A percentile compares a stretch with the other conserved stretches of the same genome.
These are phyloP conservation scores for Triticum turgidum DNA, from an alignment of 176 grass and related monocot species.

Conservation along the genomic window DNA sequence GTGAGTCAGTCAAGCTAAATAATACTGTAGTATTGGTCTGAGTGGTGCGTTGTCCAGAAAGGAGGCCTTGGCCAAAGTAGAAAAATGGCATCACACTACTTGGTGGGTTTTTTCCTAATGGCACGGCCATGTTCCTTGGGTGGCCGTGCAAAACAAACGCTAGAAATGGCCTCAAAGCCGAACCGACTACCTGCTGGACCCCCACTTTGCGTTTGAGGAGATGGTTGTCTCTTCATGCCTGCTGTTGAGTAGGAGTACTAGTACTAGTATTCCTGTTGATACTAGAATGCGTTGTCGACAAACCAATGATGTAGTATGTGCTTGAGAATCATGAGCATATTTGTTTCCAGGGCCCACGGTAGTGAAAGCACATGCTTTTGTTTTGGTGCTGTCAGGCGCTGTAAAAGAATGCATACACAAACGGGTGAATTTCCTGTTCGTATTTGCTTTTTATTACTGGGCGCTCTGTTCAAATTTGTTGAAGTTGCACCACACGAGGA, in stretches of 20 bases:
- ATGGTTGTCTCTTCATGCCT: neutral
- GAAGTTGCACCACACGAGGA: neutral
- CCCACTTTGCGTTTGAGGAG: slow-evolving; percentile 2
- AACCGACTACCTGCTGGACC: slow-evolving; percentile 25
- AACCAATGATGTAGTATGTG: neutral
- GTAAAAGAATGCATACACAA: neutral
- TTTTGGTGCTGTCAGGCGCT: neutral
- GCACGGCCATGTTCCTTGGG: neutral
- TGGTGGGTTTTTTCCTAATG: neutral
- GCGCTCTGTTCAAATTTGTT: neutral
- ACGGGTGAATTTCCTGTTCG: neutral
- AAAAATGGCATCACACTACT: slow-evolving; percentile 11
- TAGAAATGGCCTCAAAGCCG: neutral
- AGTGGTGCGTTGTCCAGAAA: slow-evolving; percentile 30
- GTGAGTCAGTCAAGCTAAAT: slow-evolving; percentile 11
- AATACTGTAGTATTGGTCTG: neutral
- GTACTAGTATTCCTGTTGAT: too few relatives aligned
- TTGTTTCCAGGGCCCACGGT: neutral
- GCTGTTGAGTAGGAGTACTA: neutral
- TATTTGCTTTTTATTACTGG: too few relatives aligned
- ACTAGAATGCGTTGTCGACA: neutral
- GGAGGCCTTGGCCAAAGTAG: neutral
- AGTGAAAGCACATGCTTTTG: neutral
- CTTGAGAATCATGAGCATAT: neutral
- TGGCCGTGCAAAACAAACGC: slow-evolving; percentile 22